Conservation (phyloP, 495 filamentous ascomycete species). For the Penicillium dipodomyicola region DNA sequence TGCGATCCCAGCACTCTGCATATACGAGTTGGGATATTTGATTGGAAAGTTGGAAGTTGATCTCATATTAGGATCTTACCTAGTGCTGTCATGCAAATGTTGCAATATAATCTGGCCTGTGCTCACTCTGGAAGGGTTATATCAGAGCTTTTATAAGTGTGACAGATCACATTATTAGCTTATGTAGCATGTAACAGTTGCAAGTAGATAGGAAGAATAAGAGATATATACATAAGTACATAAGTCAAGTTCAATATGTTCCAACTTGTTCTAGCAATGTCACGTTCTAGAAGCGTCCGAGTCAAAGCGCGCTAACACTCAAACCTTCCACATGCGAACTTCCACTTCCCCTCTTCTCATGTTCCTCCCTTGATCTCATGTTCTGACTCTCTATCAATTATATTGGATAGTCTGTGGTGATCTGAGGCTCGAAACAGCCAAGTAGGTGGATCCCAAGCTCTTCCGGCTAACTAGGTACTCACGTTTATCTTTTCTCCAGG, state of each 20-base stretch:
- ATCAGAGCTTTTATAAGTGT: too few relatives aligned
- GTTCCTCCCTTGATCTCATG: background rate
- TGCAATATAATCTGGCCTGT: too few relatives aligned
- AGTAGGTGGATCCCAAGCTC: conserved; percentile 4
- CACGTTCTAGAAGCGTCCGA: conserved; percentile 29
- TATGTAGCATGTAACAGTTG: too few relatives aligned
- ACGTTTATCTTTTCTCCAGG: background rate
- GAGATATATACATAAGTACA: too few relatives aligned
- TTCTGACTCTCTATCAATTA: background rate
- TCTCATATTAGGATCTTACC: too few relatives aligned
- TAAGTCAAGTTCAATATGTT: too few relatives aligned
- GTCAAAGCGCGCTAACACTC: conserved; percentile 23
- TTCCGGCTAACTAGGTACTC: background rate
- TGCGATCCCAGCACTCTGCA: background rate
- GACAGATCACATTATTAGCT: too few relatives aligned
- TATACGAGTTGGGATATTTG: conserved; percentile 3
- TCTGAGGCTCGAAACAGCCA: background rate
- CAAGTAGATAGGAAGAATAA: too few relatives aligned
- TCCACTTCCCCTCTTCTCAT: conserved; percentile 5
- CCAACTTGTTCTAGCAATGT: background rate
- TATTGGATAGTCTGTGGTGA: background rate
- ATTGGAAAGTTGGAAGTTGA: too few relatives aligned
- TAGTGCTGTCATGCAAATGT: too few relatives aligned
- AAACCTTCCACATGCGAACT: conserved; percentile 17
- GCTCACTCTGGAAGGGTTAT: too few relatives aligned